A percentile compares a stretch with the other conserved stretches of the same genome.
phyloP scores from a whole-genome alignment of 2,329 filamentous ascomycete species.

The Dryadomyces sulphureus region DNA sequence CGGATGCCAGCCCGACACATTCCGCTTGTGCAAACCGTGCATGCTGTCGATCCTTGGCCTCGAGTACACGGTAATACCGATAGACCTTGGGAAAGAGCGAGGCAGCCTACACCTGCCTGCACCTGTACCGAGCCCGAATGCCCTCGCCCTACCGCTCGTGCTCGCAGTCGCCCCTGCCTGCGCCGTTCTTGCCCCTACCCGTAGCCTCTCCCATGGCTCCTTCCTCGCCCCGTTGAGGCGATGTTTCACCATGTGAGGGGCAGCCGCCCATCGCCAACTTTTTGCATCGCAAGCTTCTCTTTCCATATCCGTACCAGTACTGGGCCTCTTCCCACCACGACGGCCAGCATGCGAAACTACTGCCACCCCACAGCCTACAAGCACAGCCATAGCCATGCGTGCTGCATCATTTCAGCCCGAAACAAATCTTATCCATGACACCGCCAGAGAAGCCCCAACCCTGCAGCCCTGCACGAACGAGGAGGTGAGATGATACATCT shows the following conservation, averaged over 20 bases:
- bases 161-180: no score
- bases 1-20: no score
- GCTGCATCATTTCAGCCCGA: background rate
- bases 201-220: no score
- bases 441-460: background rate
- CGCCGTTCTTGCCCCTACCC: no score
- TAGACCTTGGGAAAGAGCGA: no score
- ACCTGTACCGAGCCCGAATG: no score
- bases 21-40: no score
- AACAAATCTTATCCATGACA: background rate
- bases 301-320: background rate
- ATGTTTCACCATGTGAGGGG: background rate
- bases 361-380: background rate
- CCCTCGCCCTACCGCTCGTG: no score
- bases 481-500: background rate
- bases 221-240: no score
- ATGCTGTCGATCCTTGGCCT: no score
- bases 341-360: background rate
- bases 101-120: no score
- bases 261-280: background rate
- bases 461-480: background rate
- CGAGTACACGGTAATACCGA: no score
- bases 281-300: background rate
- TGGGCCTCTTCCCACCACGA: background rate
- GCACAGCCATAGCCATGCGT: background rate